Evolutionary conservation across 2,329 filamentous ascomycete genomes (phyloP).

Genomic region (Mycosphaerelloides madeirae): DNA sequence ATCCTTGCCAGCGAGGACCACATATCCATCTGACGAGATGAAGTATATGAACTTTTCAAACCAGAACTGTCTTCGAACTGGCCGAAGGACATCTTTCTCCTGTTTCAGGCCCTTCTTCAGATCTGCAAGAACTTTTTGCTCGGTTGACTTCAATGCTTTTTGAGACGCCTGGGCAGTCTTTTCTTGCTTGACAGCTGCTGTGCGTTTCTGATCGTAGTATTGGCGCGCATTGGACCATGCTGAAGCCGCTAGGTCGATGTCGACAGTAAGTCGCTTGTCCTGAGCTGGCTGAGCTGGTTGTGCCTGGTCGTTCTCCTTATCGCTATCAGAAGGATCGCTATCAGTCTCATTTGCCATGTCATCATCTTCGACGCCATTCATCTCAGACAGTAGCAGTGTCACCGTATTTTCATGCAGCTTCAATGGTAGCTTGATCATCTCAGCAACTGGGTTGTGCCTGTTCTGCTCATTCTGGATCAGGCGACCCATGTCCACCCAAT

Average conservation of each 20-base stretch:
- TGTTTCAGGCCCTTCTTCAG: constrained; percentile 84
- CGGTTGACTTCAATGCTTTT: constrained; percentile 80
- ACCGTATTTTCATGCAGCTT: constrained; percentile 87
- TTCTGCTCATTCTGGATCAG: constrained; percentile 83
- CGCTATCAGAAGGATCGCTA: constrained; percentile 57
- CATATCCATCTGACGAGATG: constrained; percentile 88
- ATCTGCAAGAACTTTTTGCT: constrained; percentile 80
- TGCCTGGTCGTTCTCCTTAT: constrained; percentile 50
- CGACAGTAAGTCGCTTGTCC: constrained; percentile 59
- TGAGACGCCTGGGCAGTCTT: constrained; percentile 78
- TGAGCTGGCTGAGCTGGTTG: constrained; percentile 27
- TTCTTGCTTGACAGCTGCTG: constrained; percentile 78
- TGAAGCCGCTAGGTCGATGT: constrained; percentile 76
- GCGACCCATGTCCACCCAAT: constrained; percentile 88
- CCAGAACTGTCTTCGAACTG: constrained; percentile 80
- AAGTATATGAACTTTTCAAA: constrained; percentile 98
- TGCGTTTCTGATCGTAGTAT: constrained; percentile 86
- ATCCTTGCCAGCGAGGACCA: constrained; percentile 83
- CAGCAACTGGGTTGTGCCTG: constrained; percentile 75
- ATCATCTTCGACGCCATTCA: constrained; percentile 58
- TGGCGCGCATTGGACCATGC: constrained; percentile 86
- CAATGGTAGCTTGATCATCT: constrained; percentile 78
- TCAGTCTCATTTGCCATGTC: constrained; percentile 60
- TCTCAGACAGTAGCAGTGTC: constrained; percentile 72
- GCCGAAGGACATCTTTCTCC: constrained; percentile 81